These are phyloP conservation scores for Candida anutae DNA, from an alignment of 1,139 yeast genomes.

Conservation along the genomic window DNA sequence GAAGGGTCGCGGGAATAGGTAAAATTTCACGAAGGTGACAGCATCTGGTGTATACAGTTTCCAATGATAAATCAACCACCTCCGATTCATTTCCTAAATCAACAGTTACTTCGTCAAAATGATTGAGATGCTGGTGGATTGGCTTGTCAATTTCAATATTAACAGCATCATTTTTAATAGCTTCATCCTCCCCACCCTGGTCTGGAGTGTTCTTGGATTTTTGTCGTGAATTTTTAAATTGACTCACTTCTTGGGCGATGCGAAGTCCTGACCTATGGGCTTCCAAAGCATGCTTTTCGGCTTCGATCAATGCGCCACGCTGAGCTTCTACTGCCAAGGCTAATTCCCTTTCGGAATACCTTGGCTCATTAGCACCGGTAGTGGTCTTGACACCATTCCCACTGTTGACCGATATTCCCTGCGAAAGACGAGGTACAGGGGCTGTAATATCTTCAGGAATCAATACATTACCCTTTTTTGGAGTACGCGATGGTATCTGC, in stretches of 20 bases:
- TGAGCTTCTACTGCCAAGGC: conserved; percentile 52
- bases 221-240: conserved; percentile 18
- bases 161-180: conserved; percentile 5
- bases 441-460: conserved; percentile 65
- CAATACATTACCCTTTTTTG: conserved; percentile 70
- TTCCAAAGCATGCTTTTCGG: conserved; percentile 66
- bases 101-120: conserved; percentile 30
- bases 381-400: conserved; percentile 6
- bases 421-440: conserved; percentile 54
- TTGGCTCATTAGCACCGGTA: conserved; percentile 13
- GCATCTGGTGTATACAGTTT: conserved; percentile 78
- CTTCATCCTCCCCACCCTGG: conserved; percentile 14
- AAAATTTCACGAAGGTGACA: conserved; percentile 88
- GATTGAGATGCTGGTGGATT: conserved; percentile 59
- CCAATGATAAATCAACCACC: conserved; percentile 40
- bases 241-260: conserved; percentile 56
- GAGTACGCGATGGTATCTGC: conserved; percentile 85
- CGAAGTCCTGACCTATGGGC: conserved; percentile 66
- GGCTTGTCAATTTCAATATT: conserved; percentile 45
- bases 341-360: conserved; percentile 45
- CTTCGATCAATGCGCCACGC: conserved; percentile 45
- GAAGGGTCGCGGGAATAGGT: conserved; percentile 86
- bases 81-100: conserved; percentile 11
- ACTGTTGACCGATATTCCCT: conserved; percentile 48
- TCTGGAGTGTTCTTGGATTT: conserved; percentile 4